Base-by-base conservation (phyloP, 2,329 filamentous ascomycete species). In the Neopestalotiopsis rosae region DNA sequence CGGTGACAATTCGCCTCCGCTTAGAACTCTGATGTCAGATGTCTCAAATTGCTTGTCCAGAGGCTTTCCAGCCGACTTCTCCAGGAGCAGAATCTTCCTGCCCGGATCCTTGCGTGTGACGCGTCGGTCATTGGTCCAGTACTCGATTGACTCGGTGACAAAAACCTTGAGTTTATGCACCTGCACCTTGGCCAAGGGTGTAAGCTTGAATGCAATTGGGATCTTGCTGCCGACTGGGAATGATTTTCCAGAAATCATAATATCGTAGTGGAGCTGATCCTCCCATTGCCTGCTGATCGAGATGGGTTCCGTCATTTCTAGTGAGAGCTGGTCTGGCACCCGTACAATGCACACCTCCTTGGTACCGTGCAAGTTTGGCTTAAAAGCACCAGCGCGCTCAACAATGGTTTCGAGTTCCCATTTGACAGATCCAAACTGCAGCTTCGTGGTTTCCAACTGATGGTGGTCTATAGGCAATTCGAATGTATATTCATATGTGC, bases 211-310 rank as follows among this genome's bases (percentile, higher is more conserved):
- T 1, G 94, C 94, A 69, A 98, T 96, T 1, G 95, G 95, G 17
- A 98, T 94, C 75, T 93, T 93, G 52, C 92, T 89, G 17, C 95
- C 95, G 24, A 98, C 88, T 0, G 95, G 94, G 70, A 98, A 98
- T 0, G 94, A 97, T 85, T 97, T 97, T 67, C 95, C 95, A 1
- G 94, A 97, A 67, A 98, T 97, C 78, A 97, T 91, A 74, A 98
- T 97, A 76, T 98, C 95, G 81, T 98, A 98, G 76, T 97, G 94
- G 40, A 98, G 85, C 76, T 97, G 95, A 74, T 98, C 94, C 78
- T 98, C 95, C 95, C 95, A 98, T 71, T 94, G 94, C 24, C 95
- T 87, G 72, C 93, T 95, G 76, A 98, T 97, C 12, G 94, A 95
- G 75, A 98, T 97, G 2, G 95, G 95, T 77, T 98, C 95, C 32